Base-by-base conservation (phyloP, 768 basidiomycete genomes). In the Flagelloscypha sp. region DNA sequence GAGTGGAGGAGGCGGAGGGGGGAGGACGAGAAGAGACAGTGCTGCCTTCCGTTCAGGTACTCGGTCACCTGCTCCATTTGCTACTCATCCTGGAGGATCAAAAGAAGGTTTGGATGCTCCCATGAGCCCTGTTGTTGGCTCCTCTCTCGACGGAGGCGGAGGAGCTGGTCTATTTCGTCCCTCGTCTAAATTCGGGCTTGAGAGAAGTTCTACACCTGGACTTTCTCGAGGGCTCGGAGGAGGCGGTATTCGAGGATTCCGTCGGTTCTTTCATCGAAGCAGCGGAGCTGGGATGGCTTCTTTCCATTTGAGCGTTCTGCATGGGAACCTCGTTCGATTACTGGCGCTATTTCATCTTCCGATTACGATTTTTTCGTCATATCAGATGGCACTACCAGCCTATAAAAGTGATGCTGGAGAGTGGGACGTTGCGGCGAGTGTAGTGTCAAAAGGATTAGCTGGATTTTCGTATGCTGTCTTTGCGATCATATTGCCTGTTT, bases 261-360 rank as follows among this genome's bases (percentile, higher is more conserved):
- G 76, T 75, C 71, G 68, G n/a, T n/a, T n/a, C n/a, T n/a, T n/a
- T n/a, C n/a, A n/a, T n/a, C n/a, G n/a, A 65, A 61, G 68, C 34
- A 44, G 73, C 17, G 70, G 77, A 30, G 65, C 72, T 22, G 70
- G 78, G 46, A 68, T 83, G 41, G 77, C 76, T 33, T 82, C 84
- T 12, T 85, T 90, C 59, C 87, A 90, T 53, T 72, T 78, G 12
- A 83, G 74, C 45, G 74, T 87, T 33, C 62, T 89, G 35, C 79
- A 85, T 45, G 94, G 94, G 29, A 97, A 95, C 57, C 76, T 97
- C 40, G 79, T 93, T 40, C 84, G 94, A 41, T 66, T 97, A 38
- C 74, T 98, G 27, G 69, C 95, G 24, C 65, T 93, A 22, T 98
- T 99, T 62, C 94, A 99, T 58, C 75, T 97, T 13, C 94, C 94